Evolutionary conservation across 139 green algal species (phyloP).

Genomic region (Volvox reticuliferus): DNA sequence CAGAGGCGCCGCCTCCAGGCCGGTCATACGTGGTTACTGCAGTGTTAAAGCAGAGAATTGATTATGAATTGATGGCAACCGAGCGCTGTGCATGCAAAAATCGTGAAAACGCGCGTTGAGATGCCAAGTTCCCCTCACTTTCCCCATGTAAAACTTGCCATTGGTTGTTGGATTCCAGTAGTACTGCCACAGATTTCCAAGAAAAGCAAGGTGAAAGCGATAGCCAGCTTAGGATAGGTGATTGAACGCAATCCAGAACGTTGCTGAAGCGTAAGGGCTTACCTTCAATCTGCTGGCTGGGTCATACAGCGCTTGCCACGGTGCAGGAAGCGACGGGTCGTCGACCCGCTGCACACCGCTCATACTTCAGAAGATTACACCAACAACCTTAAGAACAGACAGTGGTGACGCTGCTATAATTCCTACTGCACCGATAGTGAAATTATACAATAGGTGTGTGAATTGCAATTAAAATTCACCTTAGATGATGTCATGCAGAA

Average conservation of each 20-base stretch:
- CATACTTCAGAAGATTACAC: constrained; percentile 27
- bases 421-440: too few relatives aligned
- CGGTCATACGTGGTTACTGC: constrained; percentile 79
- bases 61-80: neutral
- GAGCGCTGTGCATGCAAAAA: neutral
- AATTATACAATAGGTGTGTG: too few relatives aligned
- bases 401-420: too few relatives aligned
- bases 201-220: neutral
- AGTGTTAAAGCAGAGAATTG: neutral
- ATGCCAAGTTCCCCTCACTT: neutral
- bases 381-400: neutral
- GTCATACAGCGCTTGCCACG: constrained; percentile 72
- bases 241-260: neutral
- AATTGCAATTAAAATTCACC: too few relatives aligned
- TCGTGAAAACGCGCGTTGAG: neutral
- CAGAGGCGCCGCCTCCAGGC: constrained; percentile 49
- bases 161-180: constrained; percentile 92
- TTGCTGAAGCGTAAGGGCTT: neutral
- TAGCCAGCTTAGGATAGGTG: neutral
- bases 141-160: constrained; percentile 9
- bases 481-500: too few relatives aligned
- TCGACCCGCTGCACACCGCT: constrained; percentile 47
- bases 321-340: constrained; percentile 50
- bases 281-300: constrained; percentile 52
- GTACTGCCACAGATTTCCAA: constrained; percentile 60